These are phyloP conservation scores for Eucalyptus curtisii DNA, from an alignment of 345 rosid genomes.

Conservation along the genomic window DNA sequence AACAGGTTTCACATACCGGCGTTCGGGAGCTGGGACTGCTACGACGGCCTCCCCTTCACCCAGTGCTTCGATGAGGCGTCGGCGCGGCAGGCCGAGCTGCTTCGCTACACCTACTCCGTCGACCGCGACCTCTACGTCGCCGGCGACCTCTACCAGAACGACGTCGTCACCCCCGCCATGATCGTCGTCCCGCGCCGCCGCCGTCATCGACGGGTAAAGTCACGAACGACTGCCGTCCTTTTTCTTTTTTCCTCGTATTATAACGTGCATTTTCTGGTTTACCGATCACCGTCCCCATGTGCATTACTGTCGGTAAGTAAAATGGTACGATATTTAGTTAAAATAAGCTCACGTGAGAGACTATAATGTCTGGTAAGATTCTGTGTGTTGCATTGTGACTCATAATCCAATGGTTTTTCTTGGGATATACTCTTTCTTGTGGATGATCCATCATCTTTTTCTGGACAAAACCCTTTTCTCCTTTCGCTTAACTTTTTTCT, in stretches of 20 bases:
- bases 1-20: conserved; percentile 75
- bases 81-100: conserved; percentile 51
- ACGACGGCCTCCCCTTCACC: conserved; percentile 72
- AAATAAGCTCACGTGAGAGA: background rate
- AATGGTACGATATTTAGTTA: background rate
- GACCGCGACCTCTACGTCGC: conserved; percentile 90
- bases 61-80: conserved; percentile 89
- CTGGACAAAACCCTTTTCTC: background rate
- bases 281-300: background rate
- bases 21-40: conserved; percentile 99
- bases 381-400: background rate
- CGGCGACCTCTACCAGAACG: conserved; percentile 75
- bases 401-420: background rate
- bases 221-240: background rate
- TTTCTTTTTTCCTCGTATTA: background rate
- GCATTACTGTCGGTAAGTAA: background rate
- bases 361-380: background rate
- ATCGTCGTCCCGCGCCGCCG: conserved; percentile 89
- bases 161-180: conserved; percentile 76
- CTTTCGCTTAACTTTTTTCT: background rate
- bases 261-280: background rate
- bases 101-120: conserved; percentile 59
- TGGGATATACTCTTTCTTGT: background rate
- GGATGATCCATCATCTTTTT: background rate
- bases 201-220: background rate